Base-by-base conservation (phyloP, 164 flowering plant species). In the Sextonia rubra region DNA sequence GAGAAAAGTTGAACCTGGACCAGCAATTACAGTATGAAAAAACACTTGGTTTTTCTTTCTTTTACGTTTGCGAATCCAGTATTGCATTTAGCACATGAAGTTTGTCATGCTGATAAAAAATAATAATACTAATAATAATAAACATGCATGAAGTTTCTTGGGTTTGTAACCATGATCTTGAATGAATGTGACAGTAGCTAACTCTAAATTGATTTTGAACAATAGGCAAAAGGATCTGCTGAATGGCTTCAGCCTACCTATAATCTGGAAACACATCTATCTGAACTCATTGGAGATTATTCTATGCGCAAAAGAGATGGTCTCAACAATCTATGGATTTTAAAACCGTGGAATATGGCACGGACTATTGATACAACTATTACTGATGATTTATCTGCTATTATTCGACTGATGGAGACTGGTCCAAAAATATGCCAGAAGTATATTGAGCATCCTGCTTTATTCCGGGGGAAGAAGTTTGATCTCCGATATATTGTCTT, bases 301-400 rank as follows among this genome's bases (percentile, higher is more conserved):
- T 79, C 25, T 72, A 74, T 80, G 23, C 91, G 99, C 60, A 76
- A 88, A 80, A 83, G 84, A 75, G 91, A 89, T 72, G 86, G 88
- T 37, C 83, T 84, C 64, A 86, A 91, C 88, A 96, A 96, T 79
- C 78, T 93, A 18, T 96, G 99, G 99, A 96, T 96, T 73, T 83
- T 96, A 70, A 96, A 93, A 77, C 99, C 99, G 20, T 96, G 99
- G 99, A 96, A 96, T 79, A 96, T 96, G 99, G 99, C 99, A 47
- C 83, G 99, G 37, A 96, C 98, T n/a, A 96, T 93, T 71, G 99
- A 96, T 81, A 93, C 99, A 61, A 90, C 93, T 60, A 86, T 96
- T 52, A 89, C 97, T 69, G 84, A 85, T 72, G 89, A 91, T 80
- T 80, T 91, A 75, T 83, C 97, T 77, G 97, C 97, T 55, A 90